A percentile compares a stretch with the other conserved stretches of the same genome.
Evolutionary conservation across 129 eudicot genomes (phyloP).

Genomic region (Sambucus nigra): DNA sequence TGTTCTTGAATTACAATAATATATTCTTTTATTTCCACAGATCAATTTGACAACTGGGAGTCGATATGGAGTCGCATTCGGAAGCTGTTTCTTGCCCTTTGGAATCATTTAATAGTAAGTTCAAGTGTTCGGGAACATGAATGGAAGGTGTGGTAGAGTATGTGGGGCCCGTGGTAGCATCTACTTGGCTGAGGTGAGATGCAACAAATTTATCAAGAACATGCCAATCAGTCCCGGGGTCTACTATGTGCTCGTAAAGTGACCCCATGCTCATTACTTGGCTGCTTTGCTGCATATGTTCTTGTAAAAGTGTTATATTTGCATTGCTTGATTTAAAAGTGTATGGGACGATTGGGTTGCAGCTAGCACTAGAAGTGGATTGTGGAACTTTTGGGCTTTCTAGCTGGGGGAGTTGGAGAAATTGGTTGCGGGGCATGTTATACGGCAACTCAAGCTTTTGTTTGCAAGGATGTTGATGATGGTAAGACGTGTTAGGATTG

Average conservation of each 20-base stretch:
- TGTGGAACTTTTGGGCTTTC: conserved; percentile 35
- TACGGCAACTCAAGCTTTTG: conserved; percentile 28
- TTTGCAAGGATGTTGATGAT: conserved; percentile 19
- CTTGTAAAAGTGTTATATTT: too few species aligned
- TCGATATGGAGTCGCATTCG: conserved; percentile 34
- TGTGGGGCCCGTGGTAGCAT: conserved; percentile 13
- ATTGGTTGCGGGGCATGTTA: conserved; percentile 34
- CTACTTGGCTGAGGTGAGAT: conserved; percentile 36
- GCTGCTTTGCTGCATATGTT: too few species aligned
- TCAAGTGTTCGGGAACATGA: conserved; percentile 35
- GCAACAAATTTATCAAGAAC: conserved; percentile 46
- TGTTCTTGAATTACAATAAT: conserved; percentile 17
- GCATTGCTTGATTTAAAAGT: conserved; percentile 3
- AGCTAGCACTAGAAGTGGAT: conserved; percentile 7
- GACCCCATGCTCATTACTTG: conserved; percentile 1
- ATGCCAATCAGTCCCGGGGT: conserved; percentile 45
- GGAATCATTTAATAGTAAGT: conserved; percentile 31
- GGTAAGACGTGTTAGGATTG: conserved; percentile 28
- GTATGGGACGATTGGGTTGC: conserved; percentile 14
- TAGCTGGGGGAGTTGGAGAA: conserved; percentile 40
- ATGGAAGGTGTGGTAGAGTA: conserved; percentile 16
- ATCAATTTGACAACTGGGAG: conserved; percentile 37
- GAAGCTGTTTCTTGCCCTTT: conserved; percentile 34
- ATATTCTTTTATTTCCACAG: conserved; percentile 33
- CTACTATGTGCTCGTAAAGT: conserved; percentile 17